Percentiles rank a stretch among this genome's conserved stretches.
phyloP scores from a whole-genome alignment of 495 filamentous ascomycete genomes.

The Massariosphaeria phaeospora region DNA sequence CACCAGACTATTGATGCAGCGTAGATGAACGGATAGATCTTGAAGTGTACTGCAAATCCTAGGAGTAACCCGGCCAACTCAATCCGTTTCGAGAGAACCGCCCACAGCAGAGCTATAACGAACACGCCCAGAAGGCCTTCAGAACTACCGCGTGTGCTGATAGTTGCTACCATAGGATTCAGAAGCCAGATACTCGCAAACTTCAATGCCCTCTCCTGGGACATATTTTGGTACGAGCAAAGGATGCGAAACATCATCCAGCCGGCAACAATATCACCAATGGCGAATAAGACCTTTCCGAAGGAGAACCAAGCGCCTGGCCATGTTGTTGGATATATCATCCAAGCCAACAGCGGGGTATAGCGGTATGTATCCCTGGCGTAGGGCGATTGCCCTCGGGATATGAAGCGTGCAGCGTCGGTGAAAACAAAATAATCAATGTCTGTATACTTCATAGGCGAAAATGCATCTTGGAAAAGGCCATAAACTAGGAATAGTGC shows the following conservation, averaged over 20 bases:
- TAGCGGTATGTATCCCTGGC: conserved; percentile 91
- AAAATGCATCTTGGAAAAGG: conserved; percentile 82
- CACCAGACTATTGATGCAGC: conserved; percentile 80
- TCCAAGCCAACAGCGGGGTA: conserved; percentile 87
- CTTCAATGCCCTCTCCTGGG: conserved; percentile 53
- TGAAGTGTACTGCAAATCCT: conserved; percentile 87
- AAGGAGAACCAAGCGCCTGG: conserved; percentile 64
- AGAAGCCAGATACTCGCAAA: conserved; percentile 85
- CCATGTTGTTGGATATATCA: conserved; percentile 76
- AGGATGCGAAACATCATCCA: conserved; percentile 74
- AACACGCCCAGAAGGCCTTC: conserved; percentile 85
- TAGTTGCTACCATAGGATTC: conserved; percentile 97
- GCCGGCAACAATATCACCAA: conserved; percentile 77
- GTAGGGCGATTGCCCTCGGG: conserved; percentile 67
- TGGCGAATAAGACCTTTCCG: conserved; percentile 82
- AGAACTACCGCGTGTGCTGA: conserved; percentile 88
- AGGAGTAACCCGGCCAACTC: conserved; percentile 68
- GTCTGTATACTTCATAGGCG: conserved; percentile 92
- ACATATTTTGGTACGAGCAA: conserved; percentile 44
- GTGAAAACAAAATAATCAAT: conserved; percentile 99
- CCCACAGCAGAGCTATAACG: conserved; percentile 77
- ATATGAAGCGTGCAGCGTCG: conserved; percentile 79
- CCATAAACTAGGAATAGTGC: conserved; percentile 74
- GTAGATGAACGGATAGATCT: conserved; percentile 98
- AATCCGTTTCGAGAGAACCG: conserved; percentile 55